phyloP scores from a whole-genome alignment of 202 grass and related monocot genomes.

The Eragrostis tef region DNA sequence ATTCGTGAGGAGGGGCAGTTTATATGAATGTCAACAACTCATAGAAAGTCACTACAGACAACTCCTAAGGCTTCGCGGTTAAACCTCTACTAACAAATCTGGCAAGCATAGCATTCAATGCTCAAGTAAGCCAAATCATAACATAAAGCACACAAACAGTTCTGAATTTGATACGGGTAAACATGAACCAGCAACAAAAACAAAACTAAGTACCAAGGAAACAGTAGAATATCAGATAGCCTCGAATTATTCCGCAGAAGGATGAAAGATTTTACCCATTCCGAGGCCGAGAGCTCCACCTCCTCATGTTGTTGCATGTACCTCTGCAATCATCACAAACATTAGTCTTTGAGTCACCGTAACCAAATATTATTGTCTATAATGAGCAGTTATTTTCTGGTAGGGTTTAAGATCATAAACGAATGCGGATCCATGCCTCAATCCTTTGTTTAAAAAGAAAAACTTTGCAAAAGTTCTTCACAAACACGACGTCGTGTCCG shows the following conservation, averaged over 20 bases:
- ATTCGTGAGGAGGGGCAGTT: background rate
- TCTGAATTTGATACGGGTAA: background rate
- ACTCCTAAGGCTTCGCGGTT: background rate
- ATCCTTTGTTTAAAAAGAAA: background rate
- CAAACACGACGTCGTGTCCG: background rate
- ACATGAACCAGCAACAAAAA: background rate
- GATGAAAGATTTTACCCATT: conserved; percentile 68
- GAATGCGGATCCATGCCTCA: background rate
- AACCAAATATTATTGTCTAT: no score
- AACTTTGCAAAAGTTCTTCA: background rate
- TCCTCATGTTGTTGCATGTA: conserved; percentile 94
- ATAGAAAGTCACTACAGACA: background rate
- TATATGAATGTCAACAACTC: background rate
- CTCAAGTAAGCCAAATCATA: background rate
- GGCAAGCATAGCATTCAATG: background rate
- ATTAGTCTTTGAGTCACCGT: conserved; percentile 6
- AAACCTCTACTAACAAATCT: background rate
- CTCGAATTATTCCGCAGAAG: background rate
- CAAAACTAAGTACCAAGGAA: background rate
- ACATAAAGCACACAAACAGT: background rate
- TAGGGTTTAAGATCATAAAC: conserved; percentile 33
- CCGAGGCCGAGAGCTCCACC: conserved; percentile 96
- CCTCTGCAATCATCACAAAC: conserved; percentile 61
- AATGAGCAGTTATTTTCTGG: background rate
- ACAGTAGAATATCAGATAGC: background rate